phyloP scores from a whole-genome alignment of 306 rosid species.

The Cucurbita maxima region DNA sequence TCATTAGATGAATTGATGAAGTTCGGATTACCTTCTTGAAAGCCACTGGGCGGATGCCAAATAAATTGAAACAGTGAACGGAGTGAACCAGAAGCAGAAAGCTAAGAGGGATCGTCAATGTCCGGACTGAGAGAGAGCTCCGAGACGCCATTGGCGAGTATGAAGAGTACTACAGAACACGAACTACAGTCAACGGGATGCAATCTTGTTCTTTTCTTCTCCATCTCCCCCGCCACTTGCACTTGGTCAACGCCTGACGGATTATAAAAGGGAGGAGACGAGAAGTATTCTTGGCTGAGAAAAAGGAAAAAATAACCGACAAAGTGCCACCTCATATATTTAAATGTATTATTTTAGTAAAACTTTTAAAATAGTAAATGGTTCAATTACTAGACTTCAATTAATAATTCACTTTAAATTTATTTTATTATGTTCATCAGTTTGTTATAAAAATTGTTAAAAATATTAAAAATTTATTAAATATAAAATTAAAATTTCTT shows the following conservation, averaged over 20 bases:
- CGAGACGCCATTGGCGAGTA: conserved; percentile 41
- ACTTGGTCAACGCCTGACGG: not conserved
- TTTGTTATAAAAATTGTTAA: too few relatives aligned
- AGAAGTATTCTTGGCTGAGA: not conserved
- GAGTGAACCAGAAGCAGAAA: conserved; percentile 44
- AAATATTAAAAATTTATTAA: too few relatives aligned
- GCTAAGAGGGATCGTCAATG: conserved; percentile 19
- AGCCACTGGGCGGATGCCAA: conserved; percentile 90
- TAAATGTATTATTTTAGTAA: too few relatives aligned
- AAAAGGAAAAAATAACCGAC: too few relatives aligned
- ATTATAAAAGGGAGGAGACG: too few relatives aligned
- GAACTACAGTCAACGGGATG: not conserved
- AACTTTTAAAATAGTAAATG: too few relatives aligned
- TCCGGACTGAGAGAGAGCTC: conserved; percentile 27
- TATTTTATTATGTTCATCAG: too few relatives aligned
- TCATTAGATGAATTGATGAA: not conserved
- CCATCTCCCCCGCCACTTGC: not conserved
- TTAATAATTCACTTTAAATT: too few relatives aligned
- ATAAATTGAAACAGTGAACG: conserved; percentile 63
- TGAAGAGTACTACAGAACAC: not conserved
- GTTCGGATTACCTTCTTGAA: conserved; percentile 47
- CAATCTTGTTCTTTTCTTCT: not conserved
- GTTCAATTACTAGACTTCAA: too few relatives aligned
- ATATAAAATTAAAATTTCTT: too few relatives aligned
- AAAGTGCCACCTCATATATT: too few relatives aligned